These are phyloP conservation scores for Lactarius hatsudake DNA, from an alignment of 768 basidiomycete species.

Conservation along the genomic window DNA sequence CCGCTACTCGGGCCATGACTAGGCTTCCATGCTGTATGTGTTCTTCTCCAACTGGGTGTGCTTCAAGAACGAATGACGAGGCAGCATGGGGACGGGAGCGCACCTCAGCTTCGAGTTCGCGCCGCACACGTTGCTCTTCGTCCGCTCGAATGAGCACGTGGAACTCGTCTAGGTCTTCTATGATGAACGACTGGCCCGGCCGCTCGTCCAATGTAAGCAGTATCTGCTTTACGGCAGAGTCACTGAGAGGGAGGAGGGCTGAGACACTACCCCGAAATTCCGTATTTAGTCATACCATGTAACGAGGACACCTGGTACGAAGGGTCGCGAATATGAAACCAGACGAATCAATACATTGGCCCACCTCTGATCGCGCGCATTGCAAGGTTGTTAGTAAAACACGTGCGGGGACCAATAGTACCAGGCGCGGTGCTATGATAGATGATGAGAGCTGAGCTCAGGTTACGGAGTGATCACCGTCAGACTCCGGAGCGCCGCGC, in stretches of 20 bases:
- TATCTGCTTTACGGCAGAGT: constrained; percentile 88
- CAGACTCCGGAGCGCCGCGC: constrained; percentile 18
- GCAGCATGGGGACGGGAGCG: constrained; percentile 25
- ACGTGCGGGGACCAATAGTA: neutral
- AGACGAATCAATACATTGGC: constrained; percentile 2
- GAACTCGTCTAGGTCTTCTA: constrained; percentile 82
- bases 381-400: neutral
- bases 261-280: neutral
- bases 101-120: constrained; percentile 75
- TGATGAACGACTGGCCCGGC: constrained; percentile 60
- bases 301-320: constrained; percentile 56
- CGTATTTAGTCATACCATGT: constrained; percentile 50
- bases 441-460: neutral
- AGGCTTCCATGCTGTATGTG: constrained; percentile 65
- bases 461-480: neutral
- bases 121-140: constrained; percentile 69
- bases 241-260: constrained; percentile 43
- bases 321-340: neutral
- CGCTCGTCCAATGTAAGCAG: constrained; percentile 79
- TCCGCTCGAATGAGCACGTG: constrained; percentile 84
- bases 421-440: neutral
- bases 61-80: neutral
- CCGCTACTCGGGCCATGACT: constrained; percentile 1
- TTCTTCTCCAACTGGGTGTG: constrained; percentile 75
- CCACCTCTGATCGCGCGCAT: constrained; percentile 21